These are phyloP conservation scores for Aspergillus sp. DNA, from an alignment of 2,329 filamentous ascomycete species.

Conservation along the genomic window DNA sequence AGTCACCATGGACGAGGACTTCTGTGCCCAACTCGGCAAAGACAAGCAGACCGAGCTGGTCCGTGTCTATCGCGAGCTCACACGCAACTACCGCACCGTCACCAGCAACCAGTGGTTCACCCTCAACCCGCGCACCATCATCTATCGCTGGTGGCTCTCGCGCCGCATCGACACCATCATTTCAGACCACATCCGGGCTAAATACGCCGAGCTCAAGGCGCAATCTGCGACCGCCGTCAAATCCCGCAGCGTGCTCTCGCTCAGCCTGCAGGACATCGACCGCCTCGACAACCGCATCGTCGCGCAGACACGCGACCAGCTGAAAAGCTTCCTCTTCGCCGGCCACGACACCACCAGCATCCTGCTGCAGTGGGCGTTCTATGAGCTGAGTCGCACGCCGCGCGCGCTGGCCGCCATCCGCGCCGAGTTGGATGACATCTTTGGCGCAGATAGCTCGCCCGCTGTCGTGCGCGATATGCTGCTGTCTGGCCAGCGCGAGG, in stretches of 20 bases:
- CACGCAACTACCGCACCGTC: conserved; percentile 5
- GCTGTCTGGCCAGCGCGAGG: conserved; percentile 34
- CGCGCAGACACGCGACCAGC: conserved; percentile 19
- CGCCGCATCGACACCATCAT: conserved; percentile 7
- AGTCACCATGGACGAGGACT: conserved; percentile 19
- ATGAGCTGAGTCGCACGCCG: conserved; percentile 19
- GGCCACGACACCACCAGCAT: conserved; percentile 31
- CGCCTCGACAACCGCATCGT: neutral
- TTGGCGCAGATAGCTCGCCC: conserved; percentile 43
- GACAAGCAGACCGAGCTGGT: conserved; percentile 18
- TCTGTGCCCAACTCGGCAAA: conserved; percentile 18
- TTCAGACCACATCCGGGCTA: conserved; percentile 3
- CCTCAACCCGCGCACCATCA: neutral
- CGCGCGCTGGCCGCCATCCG: conserved; percentile 35
- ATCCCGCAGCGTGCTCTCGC: conserved; percentile 11
- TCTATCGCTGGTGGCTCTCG: conserved; percentile 3
- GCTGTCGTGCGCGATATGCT: conserved; percentile 24
- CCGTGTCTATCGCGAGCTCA: conserved; percentile 20
- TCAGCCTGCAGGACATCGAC: conserved; percentile 11
- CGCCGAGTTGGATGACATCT: conserved; percentile 53
- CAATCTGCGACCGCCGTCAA: neutral
- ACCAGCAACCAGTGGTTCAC: neutral
- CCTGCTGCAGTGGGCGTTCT: conserved; percentile 19
- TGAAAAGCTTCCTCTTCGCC: conserved; percentile 44
- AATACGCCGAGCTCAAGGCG: conserved; percentile 5